Percentiles rank a stretch among this genome's conserved stretches.
These are phyloP conservation scores for Limonium bicolor DNA, from an alignment of 148 eudicot species.

Conservation along the genomic window DNA sequence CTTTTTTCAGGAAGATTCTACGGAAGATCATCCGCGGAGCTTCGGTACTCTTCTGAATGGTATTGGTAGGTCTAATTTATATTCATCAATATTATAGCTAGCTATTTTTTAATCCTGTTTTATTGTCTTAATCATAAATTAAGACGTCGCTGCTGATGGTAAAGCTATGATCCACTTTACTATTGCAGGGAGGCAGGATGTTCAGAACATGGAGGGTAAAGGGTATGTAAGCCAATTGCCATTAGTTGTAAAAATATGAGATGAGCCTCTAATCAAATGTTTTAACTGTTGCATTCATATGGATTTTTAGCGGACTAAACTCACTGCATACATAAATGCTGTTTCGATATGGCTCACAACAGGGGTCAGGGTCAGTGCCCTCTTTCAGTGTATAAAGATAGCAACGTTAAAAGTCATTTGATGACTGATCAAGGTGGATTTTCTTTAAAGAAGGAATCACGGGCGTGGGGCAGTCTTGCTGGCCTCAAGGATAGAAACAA, in stretches of 20 bases:
- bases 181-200: slow-evolving; percentile 36
- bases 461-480: slow-evolving; percentile 66
- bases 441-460: slow-evolving; percentile 24
- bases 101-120: too few relatives aligned
- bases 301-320: too few relatives aligned
- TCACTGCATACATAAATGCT: neutral
- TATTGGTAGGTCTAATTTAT: slow-evolving; percentile 17
- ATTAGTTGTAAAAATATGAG: neutral
- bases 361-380: slow-evolving; percentile 42
- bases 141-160: neutral
- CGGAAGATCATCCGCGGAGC: slow-evolving; percentile 43
- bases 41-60: slow-evolving; percentile 70
- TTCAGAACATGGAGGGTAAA: slow-evolving; percentile 34
- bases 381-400: slow-evolving; percentile 48
- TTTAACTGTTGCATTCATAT: neutral
- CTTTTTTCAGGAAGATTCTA: slow-evolving; percentile 43
- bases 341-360: neutral
- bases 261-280: neutral
- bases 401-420: slow-evolving; percentile 15
- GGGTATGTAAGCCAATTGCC: slow-evolving; percentile 43
- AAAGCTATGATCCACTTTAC: slow-evolving; percentile 1
- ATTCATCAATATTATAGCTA: neutral
- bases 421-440: slow-evolving; percentile 20
- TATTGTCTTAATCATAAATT: too few relatives aligned
- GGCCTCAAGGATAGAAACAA: slow-evolving; percentile 81